Evolutionary conservation across 495 filamentous ascomycete species (phyloP), one percentile per base, ranked within the genome.

Genomic region (Neurospora sp.): DNA sequence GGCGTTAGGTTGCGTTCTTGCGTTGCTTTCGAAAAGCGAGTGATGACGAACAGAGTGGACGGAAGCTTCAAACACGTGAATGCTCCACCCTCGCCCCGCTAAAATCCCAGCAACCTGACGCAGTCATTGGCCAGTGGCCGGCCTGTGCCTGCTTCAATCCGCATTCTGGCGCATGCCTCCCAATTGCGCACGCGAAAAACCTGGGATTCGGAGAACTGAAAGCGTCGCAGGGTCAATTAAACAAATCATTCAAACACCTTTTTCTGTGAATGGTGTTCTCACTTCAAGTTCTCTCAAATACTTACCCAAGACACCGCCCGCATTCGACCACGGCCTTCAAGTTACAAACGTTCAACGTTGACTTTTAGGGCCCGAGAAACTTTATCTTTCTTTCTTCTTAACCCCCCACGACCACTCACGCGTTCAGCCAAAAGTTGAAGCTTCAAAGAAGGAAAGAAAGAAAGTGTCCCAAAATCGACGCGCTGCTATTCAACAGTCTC

Each of bases 151-250:
- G 75, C 77, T 74, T 77, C 78, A 66, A 66, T 73, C 14, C 14
- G 54, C 54, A 66, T 18, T 66, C 54, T 66, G 74, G 74, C 78
- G 76, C 77, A 75, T 75, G 40, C 76, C 76, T 78, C 74, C 76
- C 72, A 76, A 72, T 79, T 72, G 72, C 77, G 72, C 72, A 78
- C 77, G 77, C 77, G 77, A 78, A 78, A 78, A 78, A 73, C 71
- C 75, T 75, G 73, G 75, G 75, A 76, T 73, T 73, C 31, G 72
- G 71, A 38, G 42, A 35, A n/a, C n/a, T n/a, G n/a, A n/a, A 42
- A 71, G 73, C 49, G 74, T 79, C 62, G 74, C 69, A 42, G 72
- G 72, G 73, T 79, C 74, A 77, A 77, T 80, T 76, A 79, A 80
- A 77, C 77, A 79, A 77, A 73, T 76, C 72, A 72, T 62, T 35